Evolutionary conservation across 345 rosid species (phyloP), one percentile per base, ranked within the genome.

Genomic region (Gossypium turneri): DNA sequence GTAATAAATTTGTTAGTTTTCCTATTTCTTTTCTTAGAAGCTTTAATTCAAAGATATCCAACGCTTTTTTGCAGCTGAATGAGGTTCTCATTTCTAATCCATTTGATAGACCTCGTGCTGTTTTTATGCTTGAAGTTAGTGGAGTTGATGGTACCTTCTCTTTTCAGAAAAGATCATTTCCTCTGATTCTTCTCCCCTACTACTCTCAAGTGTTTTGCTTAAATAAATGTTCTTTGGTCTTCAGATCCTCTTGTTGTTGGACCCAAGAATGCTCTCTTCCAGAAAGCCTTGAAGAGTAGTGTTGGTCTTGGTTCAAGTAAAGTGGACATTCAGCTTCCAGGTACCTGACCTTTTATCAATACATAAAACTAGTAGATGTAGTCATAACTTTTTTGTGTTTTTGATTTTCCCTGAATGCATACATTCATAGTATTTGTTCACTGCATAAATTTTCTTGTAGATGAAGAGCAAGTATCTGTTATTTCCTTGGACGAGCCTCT

Each of bases 71-170:
- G 77, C 86, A 95, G 99, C 75, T 95, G 83, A 93, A 95, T 85
- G 88, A 79, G 81, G 82, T 94, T 85, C 94, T 94, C 34, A 70
- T 69, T 73, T 94, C 98, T 34, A 89, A 90, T 84, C 97, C 97
- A 27, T 95, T 95, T 64, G 80, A 91, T 77, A 86, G 94, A 79
- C 99, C 99, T 52, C 92, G 81, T 53, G 86, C 94, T 82, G 94
- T 92, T 80, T 88, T 93, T 67, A 84, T 90, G 80, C 79, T 95
- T 75, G 98, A 93, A 89, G 86, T 95, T 59, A 81, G 83, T 73
- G 98, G 98, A 87, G 82, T 88, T 51, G 81, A 85, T 79, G 98
- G 94, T 95, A 73, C 48, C 53, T 72, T 41, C 51, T 3, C 16
- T 55, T 76, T 27, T 16, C 53, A 20, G 15, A 43, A 1, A 34